Conservation (phyloP, 176 grass and related monocot species). For the Pontederia crassipes region DNA sequence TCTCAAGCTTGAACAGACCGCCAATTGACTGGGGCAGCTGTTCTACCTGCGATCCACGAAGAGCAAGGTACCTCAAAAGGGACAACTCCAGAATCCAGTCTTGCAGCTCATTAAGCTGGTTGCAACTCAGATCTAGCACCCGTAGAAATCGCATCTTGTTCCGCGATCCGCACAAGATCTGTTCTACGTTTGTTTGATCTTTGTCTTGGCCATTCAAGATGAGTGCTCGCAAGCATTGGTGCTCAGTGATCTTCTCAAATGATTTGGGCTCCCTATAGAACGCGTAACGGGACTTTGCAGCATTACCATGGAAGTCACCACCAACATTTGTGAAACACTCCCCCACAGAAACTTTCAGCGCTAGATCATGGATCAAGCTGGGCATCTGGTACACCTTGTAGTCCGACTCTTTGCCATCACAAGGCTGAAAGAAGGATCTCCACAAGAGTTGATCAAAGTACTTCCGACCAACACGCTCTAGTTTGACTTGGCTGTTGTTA, state of each 20-base stretch:
- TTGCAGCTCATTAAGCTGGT: too few species aligned
- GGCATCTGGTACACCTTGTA: conserved; percentile 17
- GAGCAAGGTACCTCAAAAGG: too few species aligned
- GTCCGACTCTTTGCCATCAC: not conserved
- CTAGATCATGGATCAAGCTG: conserved; percentile 28
- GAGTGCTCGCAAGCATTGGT: conserved; percentile 13
- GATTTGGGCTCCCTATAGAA: not conserved
- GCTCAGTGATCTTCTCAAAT: conserved; percentile 6
- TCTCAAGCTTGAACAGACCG: too few species aligned
- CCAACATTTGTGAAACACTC: conserved; percentile 17
- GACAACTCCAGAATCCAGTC: too few species aligned
- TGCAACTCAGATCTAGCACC: conserved; percentile 21
- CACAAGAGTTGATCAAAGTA: conserved; percentile 20
- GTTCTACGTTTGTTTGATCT: not conserved
- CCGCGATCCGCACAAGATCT: conserved; percentile 10
- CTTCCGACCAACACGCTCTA: conserved; percentile 19
- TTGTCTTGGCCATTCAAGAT: not conserved
- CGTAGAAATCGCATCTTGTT: conserved; percentile 1
- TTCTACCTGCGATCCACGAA: too few species aligned
- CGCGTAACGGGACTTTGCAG: conserved; percentile 17
- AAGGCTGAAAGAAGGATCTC: conserved; percentile 25
- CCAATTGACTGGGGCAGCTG: too few species aligned
- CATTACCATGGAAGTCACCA: not conserved
- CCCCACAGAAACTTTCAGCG: conserved; percentile 16
- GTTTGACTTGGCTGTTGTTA: not conserved